These are phyloP conservation scores for Elongisporangium senticosum DNA, from an alignment of 352 stramenopile species.

Conservation along the genomic window DNA sequence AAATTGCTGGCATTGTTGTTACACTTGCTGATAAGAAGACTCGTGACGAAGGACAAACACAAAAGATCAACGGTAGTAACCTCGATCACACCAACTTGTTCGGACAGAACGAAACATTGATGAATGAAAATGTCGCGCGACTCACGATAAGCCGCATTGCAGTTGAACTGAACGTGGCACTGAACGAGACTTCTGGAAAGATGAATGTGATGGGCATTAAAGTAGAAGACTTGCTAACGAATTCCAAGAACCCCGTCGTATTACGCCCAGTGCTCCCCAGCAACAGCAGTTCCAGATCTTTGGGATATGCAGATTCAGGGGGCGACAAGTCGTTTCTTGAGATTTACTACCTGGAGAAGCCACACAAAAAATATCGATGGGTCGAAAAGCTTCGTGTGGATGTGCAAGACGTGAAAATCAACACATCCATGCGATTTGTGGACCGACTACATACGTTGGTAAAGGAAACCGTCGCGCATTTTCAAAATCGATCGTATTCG, in stretches of 20 bases:
- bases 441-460: conserved; percentile 56
- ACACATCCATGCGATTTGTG: conserved; percentile 79
- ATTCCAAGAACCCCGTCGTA: conserved; percentile 62
- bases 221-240: conserved; percentile 59
- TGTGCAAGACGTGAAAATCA: conserved; percentile 62
- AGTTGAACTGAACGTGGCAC: conserved; percentile 40
- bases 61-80: neutral
- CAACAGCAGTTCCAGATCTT: conserved; percentile 6
- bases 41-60: too few species aligned
- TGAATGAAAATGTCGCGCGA: conserved; percentile 49
- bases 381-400: conserved; percentile 55
- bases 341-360: conserved; percentile 60
- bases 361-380: conserved; percentile 65
- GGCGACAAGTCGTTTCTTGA: conserved; percentile 59
- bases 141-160: conserved; percentile 64
- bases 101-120: neutral
- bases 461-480: conserved; percentile 63
- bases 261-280: conserved; percentile 40
- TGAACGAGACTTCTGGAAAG: conserved; percentile 40
- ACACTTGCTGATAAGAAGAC: conserved; percentile 63
- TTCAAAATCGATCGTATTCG: conserved; percentile 54
- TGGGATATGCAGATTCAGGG: conserved; percentile 3
- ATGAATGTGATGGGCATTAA: conserved; percentile 71
- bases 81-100: conserved; percentile 8
- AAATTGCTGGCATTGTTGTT: conserved; percentile 63